Evolutionary conservation across 108 stramenopile species (phyloP).

Genomic region (Nitzschia sp.): DNA sequence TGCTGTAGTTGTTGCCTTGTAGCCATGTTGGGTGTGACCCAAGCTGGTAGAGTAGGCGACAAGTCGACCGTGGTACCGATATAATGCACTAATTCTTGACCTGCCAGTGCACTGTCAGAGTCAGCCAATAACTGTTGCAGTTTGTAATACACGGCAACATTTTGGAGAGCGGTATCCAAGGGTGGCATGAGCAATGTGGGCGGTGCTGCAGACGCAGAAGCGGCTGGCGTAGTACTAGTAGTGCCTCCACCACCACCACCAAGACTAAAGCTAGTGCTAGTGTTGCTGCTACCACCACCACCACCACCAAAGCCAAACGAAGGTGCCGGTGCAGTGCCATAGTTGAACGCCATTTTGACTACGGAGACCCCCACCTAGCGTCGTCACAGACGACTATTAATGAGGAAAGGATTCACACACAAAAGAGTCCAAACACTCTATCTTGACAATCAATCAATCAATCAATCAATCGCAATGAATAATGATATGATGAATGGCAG

Average conservation of each 20-base stretch:
- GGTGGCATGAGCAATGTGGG: neutral
- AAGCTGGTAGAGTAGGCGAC: constrained; percentile 14
- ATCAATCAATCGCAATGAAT: too few species aligned
- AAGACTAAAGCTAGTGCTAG: neutral
- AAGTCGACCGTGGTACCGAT: constrained; percentile 8
- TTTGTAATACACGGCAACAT: neutral
- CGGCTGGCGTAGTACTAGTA: neutral
- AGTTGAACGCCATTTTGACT: too few species aligned
- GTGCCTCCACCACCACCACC: neutral
- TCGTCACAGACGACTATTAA: too few species aligned
- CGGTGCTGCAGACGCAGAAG: neutral
- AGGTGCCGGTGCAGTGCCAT: neutral
- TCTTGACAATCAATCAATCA: too few species aligned
- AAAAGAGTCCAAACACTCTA: too few species aligned
- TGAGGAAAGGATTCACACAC: too few species aligned
- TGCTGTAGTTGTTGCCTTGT: constrained; percentile 42
- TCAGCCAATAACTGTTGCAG: neutral
- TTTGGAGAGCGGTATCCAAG: neutral
- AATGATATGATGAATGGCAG: too few species aligned
- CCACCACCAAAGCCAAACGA: neutral
- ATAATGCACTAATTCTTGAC: constrained; percentile 40
- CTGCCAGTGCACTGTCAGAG: neutral
- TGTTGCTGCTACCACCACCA: neutral
- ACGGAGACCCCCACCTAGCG: too few species aligned
- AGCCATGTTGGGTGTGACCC: constrained; percentile 27